These are phyloP conservation scores for Dictyostelium firmibasis DNA, from an alignment of 78 protist genomes.

Conservation along the genomic window DNA sequence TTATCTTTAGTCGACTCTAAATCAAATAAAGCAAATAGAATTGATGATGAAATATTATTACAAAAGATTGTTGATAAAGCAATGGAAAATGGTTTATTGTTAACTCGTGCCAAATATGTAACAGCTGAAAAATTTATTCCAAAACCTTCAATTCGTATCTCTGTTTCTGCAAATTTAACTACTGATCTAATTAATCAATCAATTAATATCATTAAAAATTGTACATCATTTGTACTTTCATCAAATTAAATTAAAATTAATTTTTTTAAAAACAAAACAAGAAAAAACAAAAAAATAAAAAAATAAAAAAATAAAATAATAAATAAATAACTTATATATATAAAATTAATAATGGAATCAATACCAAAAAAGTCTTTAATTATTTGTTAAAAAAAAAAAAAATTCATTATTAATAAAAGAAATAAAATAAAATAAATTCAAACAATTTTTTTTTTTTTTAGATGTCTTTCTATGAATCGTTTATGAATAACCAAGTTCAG, in stretches of 20 bases:
- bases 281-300: background rate
- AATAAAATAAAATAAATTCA: too few species aligned
- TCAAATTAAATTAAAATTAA: background rate
- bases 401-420: too few species aligned
- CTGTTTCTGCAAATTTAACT: constrained; percentile 14
- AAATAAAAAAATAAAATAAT: background rate
- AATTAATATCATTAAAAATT: background rate
- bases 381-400: too few species aligned
- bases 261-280: too few species aligned
- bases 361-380: too few species aligned
- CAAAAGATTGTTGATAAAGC: constrained; percentile 40
- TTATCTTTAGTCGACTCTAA: background rate
- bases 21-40: background rate
- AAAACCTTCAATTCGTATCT: constrained; percentile 76
- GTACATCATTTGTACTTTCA: background rate
- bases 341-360: too few species aligned
- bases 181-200: constrained; percentile 16
- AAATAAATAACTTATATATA: background rate
- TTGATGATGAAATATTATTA: constrained; percentile 37
- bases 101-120: constrained; percentile 76
- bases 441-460: too few species aligned
- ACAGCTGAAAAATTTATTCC: constrained; percentile 72
- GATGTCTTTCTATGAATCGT: too few species aligned
- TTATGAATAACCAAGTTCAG: too few species aligned
- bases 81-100: constrained; percentile 21